Evolutionary conservation across 257 asterid genomes (phyloP).

Genomic region (Plantago elongata): DNA sequence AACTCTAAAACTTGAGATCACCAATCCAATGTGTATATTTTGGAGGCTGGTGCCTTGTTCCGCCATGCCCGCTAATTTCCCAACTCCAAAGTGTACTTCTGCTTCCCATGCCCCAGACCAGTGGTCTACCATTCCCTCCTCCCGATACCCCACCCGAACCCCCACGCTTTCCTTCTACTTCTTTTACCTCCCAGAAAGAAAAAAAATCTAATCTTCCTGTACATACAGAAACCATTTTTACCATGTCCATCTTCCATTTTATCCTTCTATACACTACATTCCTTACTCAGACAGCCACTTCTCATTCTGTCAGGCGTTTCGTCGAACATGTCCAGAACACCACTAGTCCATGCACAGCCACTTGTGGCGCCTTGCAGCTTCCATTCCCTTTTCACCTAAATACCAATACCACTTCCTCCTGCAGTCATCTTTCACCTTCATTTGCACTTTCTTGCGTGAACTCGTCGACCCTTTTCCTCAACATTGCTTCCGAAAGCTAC

Average conservation of each 20-base stretch:
- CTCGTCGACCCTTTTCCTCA: conserved; percentile 42
- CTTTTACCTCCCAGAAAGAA: not conserved
- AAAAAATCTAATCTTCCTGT: not conserved
- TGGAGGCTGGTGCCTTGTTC: conserved; percentile 18
- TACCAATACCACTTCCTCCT: conserved; percentile 13
- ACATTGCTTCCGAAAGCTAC: conserved; percentile 33
- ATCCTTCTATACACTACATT: conserved; percentile 17
- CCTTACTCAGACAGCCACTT: not conserved
- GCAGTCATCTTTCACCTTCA: conserved; percentile 20
- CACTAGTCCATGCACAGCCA: conserved; percentile 13
- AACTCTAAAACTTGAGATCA: not conserved
- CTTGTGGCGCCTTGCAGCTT: conserved; percentile 38
- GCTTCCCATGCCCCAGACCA: conserved; percentile 58
- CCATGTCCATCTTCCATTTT: conserved; percentile 21
- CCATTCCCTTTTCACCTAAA: conserved; percentile 57
- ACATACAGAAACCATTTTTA: not conserved
- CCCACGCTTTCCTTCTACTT: conserved; percentile 1
- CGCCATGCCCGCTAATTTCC: conserved; percentile 33
- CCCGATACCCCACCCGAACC: conserved; percentile 23
- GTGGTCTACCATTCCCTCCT: conserved; percentile 40
- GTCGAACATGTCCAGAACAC: not conserved
- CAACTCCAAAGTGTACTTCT: conserved; percentile 30
- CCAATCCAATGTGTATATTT: not conserved
- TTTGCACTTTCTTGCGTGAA: conserved; percentile 52
- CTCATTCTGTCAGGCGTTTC: conserved; percentile 1